These are phyloP conservation scores for Margaritispora aquatica DNA, from an alignment of 495 filamentous ascomycete genomes.

Conservation along the genomic window DNA sequence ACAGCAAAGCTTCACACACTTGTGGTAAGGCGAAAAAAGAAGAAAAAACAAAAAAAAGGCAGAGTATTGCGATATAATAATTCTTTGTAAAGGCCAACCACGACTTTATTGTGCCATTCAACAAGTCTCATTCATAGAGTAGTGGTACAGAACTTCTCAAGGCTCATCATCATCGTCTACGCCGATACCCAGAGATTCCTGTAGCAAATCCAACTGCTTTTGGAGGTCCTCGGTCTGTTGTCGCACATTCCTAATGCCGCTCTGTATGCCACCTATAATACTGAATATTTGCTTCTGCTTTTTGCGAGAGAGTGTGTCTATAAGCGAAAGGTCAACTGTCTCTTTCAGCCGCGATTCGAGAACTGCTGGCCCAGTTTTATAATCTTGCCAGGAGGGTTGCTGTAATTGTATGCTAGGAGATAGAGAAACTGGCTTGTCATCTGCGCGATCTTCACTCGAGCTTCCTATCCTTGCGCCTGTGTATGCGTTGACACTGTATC, in stretches of 20 bases:
- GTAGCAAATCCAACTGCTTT: slow-evolving; percentile 18
- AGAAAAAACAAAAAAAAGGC: too few species aligned
- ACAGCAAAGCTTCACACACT: too few species aligned
- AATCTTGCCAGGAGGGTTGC: background rate
- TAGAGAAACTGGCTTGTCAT: background rate
- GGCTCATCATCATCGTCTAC: slow-evolving; percentile 2
- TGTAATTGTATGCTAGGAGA: slow-evolving; percentile 11
- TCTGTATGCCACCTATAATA: slow-evolving; percentile 19
- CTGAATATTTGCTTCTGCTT: slow-evolving; percentile 20
- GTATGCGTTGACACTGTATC: background rate
- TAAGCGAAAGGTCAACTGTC: background rate
- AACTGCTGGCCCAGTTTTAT: background rate
- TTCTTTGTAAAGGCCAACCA: background rate
- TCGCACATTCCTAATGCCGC: slow-evolving; percentile 14
- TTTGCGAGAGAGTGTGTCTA: slow-evolving; percentile 17
- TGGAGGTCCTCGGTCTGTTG: slow-evolving; percentile 20
- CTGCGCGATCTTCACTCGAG: background rate
- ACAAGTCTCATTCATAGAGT: too few species aligned
- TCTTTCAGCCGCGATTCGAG: background rate
- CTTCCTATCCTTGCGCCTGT: background rate
- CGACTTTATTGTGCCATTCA: background rate
- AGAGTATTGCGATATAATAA: too few species aligned
- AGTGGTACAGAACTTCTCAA: background rate
- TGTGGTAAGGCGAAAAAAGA: too few species aligned
- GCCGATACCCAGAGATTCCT: slow-evolving; percentile 5